A percentile compares a stretch with the other conserved stretches of the same genome.
phyloP scores from a whole-genome alignment of 257 asterid species.

The Coffea canephora region DNA sequence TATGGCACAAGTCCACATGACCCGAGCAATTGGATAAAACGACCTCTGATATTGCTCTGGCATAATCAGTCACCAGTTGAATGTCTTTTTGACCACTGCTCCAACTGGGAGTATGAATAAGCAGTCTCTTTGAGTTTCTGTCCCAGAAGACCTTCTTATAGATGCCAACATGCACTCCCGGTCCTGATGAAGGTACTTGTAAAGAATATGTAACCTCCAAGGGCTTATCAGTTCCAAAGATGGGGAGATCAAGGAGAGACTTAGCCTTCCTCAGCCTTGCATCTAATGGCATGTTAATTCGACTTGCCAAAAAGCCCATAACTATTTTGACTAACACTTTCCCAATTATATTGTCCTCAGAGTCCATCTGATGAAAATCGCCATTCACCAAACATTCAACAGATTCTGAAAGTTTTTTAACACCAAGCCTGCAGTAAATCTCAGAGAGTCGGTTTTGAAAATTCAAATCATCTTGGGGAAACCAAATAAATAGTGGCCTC shows the following conservation, averaged over 20 bases:
- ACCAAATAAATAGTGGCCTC: neutral
- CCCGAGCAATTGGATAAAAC: too few species aligned
- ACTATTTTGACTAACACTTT: neutral
- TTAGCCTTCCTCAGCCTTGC: neutral
- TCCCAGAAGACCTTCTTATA: neutral
- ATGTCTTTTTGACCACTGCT: too few species aligned
- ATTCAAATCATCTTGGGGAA: neutral
- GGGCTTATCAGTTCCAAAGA: neutral
- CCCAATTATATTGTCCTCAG: neutral
- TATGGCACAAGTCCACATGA: too few species aligned
- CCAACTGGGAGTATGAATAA: neutral
- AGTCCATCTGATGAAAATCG: neutral
- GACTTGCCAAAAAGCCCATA: neutral
- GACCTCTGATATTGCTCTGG: too few species aligned
- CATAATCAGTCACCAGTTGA: too few species aligned
- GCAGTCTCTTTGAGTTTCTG: neutral
- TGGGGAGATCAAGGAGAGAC: neutral
- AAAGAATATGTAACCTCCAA: neutral
- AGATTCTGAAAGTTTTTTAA: too few species aligned
- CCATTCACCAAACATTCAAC: too few species aligned
- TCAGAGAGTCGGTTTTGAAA: neutral
- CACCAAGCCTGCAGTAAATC: neutral
- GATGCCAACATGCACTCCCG: neutral
- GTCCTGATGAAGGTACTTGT: neutral
- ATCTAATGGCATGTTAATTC: neutral